Evolutionary conservation across 306 rosid genomes (phyloP).

Genomic region (Boehmeria nivea): DNA sequence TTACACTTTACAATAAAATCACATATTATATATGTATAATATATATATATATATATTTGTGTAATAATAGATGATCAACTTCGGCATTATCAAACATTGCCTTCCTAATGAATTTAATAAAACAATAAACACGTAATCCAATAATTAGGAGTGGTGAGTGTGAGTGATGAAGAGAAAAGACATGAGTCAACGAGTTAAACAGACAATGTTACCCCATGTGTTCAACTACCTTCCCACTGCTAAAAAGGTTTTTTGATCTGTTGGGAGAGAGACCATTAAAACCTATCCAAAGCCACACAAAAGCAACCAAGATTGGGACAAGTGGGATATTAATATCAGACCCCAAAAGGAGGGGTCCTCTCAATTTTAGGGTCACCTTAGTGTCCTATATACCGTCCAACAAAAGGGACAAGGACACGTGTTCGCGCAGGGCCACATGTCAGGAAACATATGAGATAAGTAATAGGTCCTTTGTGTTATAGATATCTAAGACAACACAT

Average conservation of each 20-base stretch:
- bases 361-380: slow-evolving; percentile 7
- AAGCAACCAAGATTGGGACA: slow-evolving; percentile 28
- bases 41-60: not conserved
- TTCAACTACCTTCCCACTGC: slow-evolving; percentile 3
- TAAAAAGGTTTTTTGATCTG: not conserved
- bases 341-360: slow-evolving; percentile 15
- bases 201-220: slow-evolving; percentile 26
- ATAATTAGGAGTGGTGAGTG: no score
- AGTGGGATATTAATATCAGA: slow-evolving; percentile 26
- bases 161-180: slow-evolving; percentile 11
- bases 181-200: slow-evolving; percentile 24
- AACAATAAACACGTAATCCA: not conserved
- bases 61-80: not conserved
- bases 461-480: slow-evolving; percentile 21
- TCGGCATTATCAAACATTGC: not conserved
- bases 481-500: slow-evolving; percentile 34
- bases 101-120: not conserved
- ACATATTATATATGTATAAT: not conserved
- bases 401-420: slow-evolving; percentile 41
- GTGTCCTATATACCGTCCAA: slow-evolving; percentile 18
- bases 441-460: slow-evolving; percentile 6
- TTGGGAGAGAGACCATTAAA: slow-evolving; percentile 1
- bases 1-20: no score
- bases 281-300: slow-evolving; percentile 21
- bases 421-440: slow-evolving; percentile 29